phyloP scores from a whole-genome alignment of 2,329 filamentous ascomycete species.

The Colletotrichum costaricense region DNA sequence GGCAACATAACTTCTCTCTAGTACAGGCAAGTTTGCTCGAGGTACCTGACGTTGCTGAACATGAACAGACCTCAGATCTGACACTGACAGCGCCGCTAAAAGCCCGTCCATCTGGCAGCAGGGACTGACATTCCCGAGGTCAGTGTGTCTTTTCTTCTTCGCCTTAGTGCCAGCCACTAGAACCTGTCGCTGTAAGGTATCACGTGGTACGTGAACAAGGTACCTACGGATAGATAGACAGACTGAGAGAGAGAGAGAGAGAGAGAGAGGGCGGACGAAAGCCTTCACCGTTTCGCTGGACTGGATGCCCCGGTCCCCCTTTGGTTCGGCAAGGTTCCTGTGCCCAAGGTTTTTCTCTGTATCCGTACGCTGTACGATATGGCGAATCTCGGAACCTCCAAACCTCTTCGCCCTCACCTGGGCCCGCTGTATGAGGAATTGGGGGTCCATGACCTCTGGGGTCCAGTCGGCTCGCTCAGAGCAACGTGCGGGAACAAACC shows the following conservation, averaged over 20 bases:
- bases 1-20: too few species aligned
- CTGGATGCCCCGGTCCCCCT: neutral
- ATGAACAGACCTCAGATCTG: neutral
- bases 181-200: neutral
- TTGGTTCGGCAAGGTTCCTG: neutral
- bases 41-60: neutral
- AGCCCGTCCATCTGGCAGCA: neutral
- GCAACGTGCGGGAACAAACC: neutral
- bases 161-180: neutral
- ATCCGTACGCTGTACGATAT: neutral
- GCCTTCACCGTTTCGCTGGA: neutral
- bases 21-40: neutral
- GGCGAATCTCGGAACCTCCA: neutral
- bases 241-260: neutral
- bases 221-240: neutral
- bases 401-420: neutral
- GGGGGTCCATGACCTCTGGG: conserved; percentile 8
- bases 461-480: conserved; percentile 17
- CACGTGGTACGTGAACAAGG: too few species aligned
- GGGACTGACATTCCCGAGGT: conserved; percentile 2
- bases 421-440: neutral
- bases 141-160: neutral
- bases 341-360: neutral
- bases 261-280: too few species aligned
- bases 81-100: conserved; percentile 17